A percentile compares a stretch with the other conserved stretches of the same genome.
phyloP scores from a whole-genome alignment of 257 asterid genomes.

The Solanum dulcamara region DNA sequence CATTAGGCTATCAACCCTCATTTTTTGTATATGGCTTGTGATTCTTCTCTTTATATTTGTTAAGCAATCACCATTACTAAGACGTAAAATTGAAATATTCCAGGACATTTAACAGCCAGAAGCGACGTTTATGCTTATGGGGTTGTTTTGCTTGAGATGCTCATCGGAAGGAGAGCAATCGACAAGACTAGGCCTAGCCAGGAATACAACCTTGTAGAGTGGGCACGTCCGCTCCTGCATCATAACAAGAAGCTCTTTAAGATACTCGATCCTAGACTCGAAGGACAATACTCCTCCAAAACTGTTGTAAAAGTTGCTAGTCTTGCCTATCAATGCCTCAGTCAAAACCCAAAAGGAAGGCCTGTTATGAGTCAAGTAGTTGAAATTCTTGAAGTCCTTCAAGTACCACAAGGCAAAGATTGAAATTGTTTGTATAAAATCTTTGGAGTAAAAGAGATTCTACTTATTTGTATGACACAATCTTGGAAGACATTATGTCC shows the following conservation, averaged over 20 bases:
- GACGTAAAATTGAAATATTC: neutral
- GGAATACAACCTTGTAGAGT: constrained; percentile 89
- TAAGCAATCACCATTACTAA: neutral
- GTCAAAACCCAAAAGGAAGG: constrained; percentile 87
- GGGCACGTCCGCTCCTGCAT: constrained; percentile 77
- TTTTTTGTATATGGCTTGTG: neutral
- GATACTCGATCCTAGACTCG: constrained; percentile 76
- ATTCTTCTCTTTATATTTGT: neutral
- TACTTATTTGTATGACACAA: neutral
- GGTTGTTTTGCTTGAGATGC: constrained; percentile 86
- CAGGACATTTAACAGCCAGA: constrained; percentile 79
- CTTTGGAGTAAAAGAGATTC: neutral
- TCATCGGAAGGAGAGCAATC: constrained; percentile 75
- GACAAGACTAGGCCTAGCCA: constrained; percentile 85
- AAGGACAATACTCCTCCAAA: constrained; percentile 68
- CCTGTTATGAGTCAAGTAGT: constrained; percentile 84
- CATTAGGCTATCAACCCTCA: neutral
- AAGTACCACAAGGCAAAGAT: constrained; percentile 15
- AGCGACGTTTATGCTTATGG: constrained; percentile 90
- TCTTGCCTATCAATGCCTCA: constrained; percentile 80
- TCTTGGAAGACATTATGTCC: neutral
- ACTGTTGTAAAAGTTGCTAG: constrained; percentile 58
- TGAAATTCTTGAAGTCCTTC: constrained; percentile 72
- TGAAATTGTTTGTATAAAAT: neutral
- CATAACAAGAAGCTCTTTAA: constrained; percentile 57